Conservation (phyloP, 495 filamentous ascomycete genomes). For the Hypoxylon crocopeplum region DNA sequence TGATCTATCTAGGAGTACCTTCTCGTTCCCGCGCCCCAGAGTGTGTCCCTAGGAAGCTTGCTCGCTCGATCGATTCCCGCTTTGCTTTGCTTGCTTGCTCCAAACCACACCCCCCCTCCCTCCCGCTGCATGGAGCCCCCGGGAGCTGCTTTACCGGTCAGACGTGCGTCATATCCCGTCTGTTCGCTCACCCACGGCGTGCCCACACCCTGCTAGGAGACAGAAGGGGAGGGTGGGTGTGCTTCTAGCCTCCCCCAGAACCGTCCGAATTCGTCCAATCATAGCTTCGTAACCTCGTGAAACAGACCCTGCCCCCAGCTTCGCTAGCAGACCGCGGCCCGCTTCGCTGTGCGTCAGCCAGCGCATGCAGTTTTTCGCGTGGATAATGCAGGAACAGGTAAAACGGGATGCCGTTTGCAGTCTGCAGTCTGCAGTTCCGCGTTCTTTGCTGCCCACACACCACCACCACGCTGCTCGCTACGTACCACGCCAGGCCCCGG, state of each 20-base stretch:
- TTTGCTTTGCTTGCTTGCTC: too few species aligned
- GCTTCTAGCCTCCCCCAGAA: slow-evolving; percentile 39
- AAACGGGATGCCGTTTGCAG: too few species aligned
- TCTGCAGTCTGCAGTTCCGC: too few species aligned
- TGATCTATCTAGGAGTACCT: slow-evolving; percentile 38
- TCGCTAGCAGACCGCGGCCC: slow-evolving; percentile 27
- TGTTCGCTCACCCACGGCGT: slow-evolving; percentile 34
- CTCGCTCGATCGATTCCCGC: slow-evolving; percentile 3
- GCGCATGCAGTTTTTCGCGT: slow-evolving; percentile 27
- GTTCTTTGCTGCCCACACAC: slow-evolving; percentile 35
- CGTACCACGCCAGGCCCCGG: slow-evolving; percentile 27
- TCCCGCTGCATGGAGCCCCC: slow-evolving; percentile 24
- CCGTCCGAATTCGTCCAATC: slow-evolving; percentile 49
- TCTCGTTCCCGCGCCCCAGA: slow-evolving; percentile 29
- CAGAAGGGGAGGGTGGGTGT: slow-evolving; percentile 42
- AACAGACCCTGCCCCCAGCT: slow-evolving; percentile 39
- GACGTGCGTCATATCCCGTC: slow-evolving; percentile 34
- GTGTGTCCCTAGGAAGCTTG: slow-evolving; percentile 38
- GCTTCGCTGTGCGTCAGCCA: slow-evolving; percentile 40
- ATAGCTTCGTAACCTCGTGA: slow-evolving; percentile 52
- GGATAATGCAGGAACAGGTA: slow-evolving; percentile 45
- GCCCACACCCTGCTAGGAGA: slow-evolving; percentile 34
- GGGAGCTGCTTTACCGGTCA: slow-evolving; percentile 34
- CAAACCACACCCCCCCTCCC: slow-evolving; percentile 13
- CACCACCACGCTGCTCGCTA: slow-evolving; percentile 12